Evolutionary conservation across 345 rosid genomes (phyloP).

Genomic region (Lumnitzera littorea): DNA sequence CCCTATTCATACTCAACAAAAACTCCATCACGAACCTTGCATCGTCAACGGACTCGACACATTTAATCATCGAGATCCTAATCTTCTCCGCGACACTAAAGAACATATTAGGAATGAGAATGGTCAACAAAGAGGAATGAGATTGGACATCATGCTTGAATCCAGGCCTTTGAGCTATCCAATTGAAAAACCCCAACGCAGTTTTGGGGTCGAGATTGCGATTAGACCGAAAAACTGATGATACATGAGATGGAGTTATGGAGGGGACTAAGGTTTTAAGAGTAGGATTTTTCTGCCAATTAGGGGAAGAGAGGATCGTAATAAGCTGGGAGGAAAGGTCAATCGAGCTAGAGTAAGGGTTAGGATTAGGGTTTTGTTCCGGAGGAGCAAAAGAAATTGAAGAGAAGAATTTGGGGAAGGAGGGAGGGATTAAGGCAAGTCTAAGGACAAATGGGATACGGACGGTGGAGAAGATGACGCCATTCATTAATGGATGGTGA

Average conservation of each 20-base stretch:
- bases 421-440: not conserved
- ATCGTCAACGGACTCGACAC: constrained; percentile 36
- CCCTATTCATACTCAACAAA: constrained; percentile 32
- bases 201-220: constrained; percentile 38
- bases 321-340: constrained; percentile 32
- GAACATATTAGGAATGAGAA: constrained; percentile 29
- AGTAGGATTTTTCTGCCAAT: constrained; percentile 47
- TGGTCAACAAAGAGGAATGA: constrained; percentile 35
- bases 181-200: constrained; percentile 47
- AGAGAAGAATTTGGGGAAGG: not conserved
- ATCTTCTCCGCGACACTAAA: constrained; percentile 35
- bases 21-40: constrained; percentile 27
- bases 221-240: constrained; percentile 30
- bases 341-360: constrained; percentile 8
- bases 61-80: constrained; percentile 39
- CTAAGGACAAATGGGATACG: too few relatives aligned
- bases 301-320: constrained; percentile 40
- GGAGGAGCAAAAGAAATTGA: constrained; percentile 11
- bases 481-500: too few relatives aligned
- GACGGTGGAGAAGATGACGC: too few relatives aligned
- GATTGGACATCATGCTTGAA: constrained; percentile 46
- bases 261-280: constrained; percentile 28
- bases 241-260: constrained; percentile 40
- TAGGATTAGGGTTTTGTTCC: constrained; percentile 9
- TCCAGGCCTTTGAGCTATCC: constrained; percentile 34